Evolutionary conservation across 441 rosid genomes (phyloP).

Genomic region (Euphorbia corollata): DNA sequence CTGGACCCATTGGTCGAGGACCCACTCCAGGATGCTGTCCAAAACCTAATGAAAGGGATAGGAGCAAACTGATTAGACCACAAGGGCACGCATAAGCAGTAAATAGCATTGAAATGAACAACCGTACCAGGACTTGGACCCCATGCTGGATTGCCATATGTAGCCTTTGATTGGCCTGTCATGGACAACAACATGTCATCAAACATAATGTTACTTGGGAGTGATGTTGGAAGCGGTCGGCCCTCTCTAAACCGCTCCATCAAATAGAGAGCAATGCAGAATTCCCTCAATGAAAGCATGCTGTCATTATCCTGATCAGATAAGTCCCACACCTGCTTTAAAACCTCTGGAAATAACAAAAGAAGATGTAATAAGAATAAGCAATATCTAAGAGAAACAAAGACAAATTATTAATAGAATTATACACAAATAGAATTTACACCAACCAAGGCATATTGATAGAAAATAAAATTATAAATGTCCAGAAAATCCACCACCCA

Average conservation of each 20-base stretch:
- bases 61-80: slow-evolving; percentile 15
- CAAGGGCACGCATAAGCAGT: slow-evolving; percentile 3
- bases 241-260: slow-evolving; percentile 96
- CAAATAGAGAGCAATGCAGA: slow-evolving; percentile 86
- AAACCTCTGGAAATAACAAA: slow-evolving; percentile 53
- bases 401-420: background rate
- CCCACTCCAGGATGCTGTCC: slow-evolving; percentile 58
- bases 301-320: slow-evolving; percentile 94
- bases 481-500: background rate
- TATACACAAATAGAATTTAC: background rate
- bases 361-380: slow-evolving; percentile 18
- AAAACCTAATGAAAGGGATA: slow-evolving; percentile 45
- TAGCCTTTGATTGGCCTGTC: slow-evolving; percentile 60
- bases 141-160: slow-evolving; percentile 71
- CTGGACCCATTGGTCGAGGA: slow-evolving; percentile 47
- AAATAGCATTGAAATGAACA: slow-evolving; percentile 12
- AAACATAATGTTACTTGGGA: slow-evolving; percentile 73
- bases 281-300: slow-evolving; percentile 95
- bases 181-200: slow-evolving; percentile 79
- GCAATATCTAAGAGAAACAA: slow-evolving; percentile 17
- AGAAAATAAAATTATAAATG: background rate
- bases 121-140: slow-evolving; percentile 57
- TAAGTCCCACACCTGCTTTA: slow-evolving; percentile 93
- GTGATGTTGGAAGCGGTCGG: slow-evolving; percentile 66
- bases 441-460: background rate